Conservation (phyloP, 208 protist species). For the Acanthamoeba rhysodes region DNA sequence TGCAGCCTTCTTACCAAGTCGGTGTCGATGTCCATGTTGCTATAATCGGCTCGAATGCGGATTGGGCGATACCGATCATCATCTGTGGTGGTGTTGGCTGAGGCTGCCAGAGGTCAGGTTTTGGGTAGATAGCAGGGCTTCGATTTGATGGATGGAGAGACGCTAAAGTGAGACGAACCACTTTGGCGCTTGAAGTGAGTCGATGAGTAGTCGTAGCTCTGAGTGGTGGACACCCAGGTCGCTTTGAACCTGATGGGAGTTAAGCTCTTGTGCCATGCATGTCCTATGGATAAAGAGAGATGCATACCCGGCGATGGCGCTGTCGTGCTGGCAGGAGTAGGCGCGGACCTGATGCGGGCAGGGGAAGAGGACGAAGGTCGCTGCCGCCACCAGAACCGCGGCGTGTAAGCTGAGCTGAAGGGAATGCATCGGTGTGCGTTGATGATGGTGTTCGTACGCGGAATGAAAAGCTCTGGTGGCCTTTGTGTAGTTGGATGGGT, state of each 20-base stretch:
- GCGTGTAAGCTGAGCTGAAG: neutral
- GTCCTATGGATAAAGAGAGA: neutral
- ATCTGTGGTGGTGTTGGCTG: too few species aligned
- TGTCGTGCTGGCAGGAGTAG: neutral
- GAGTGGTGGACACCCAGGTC: neutral
- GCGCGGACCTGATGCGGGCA: neutral
- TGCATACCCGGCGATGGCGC: neutral
- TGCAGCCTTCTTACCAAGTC: neutral
- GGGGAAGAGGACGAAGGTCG: neutral
- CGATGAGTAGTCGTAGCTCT: neutral
- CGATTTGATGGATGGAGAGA: too few species aligned
- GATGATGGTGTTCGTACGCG: too few species aligned
- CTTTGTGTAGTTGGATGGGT: too few species aligned
- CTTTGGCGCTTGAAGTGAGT: neutral
- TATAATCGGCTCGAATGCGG: constrained; percentile 3
- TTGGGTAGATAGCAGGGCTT: too few species aligned
- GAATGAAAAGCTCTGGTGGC: too few species aligned
- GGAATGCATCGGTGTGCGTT: too few species aligned
- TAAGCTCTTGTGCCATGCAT: neutral
- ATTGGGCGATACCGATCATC: neutral
- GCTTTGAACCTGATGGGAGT: neutral
- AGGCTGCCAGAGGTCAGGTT: too few species aligned
- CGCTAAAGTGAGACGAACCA: too few species aligned
- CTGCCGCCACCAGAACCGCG: neutral
- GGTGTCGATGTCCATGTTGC: constrained; percentile 29